Evolutionary conservation across 495 filamentous ascomycete genomes (phyloP).

Genomic region (Barbatosphaeria neglecta): DNA sequence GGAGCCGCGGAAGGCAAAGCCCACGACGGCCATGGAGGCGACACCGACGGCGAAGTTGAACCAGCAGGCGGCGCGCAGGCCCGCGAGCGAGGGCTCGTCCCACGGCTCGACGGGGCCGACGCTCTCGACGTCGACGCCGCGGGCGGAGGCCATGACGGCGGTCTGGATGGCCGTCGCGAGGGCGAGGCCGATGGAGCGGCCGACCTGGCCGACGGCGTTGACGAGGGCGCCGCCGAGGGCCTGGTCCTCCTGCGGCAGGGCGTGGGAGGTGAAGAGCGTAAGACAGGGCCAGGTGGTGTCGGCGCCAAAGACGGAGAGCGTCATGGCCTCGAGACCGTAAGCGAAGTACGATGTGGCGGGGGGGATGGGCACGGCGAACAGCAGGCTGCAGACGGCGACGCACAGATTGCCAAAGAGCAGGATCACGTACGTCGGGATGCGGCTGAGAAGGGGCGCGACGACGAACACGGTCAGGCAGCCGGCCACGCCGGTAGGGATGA

Average conservation of each 20-base stretch:
- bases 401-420: slow-evolving; percentile 40
- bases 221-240: slow-evolving; percentile 49
- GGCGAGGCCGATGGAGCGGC: slow-evolving; percentile 45
- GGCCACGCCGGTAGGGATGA: slow-evolving; percentile 45
- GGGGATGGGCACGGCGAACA: slow-evolving; percentile 47
- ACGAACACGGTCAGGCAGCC: slow-evolving; percentile 37
- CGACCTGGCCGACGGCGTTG: slow-evolving; percentile 47
- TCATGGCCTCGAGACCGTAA: slow-evolving; percentile 46
- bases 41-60: slow-evolving; percentile 35
- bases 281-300: slow-evolving; percentile 48
- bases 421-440: slow-evolving; percentile 39
- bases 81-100: slow-evolving; percentile 32
- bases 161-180: slow-evolving; percentile 47
- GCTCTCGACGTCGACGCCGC: slow-evolving; percentile 25
- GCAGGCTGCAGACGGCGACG: slow-evolving; percentile 34
- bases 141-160: slow-evolving; percentile 33
- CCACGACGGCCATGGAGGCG: slow-evolving; percentile 22
- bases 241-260: slow-evolving; percentile 47
- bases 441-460: slow-evolving; percentile 43
- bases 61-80: slow-evolving; percentile 43
- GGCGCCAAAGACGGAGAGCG: slow-evolving; percentile 45
- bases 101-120: slow-evolving; percentile 21
- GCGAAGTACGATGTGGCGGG: slow-evolving; percentile 46
- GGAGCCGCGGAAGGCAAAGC: slow-evolving; percentile 28
- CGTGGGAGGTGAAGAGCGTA: slow-evolving; percentile 46